phyloP scores from a whole-genome alignment of 805 yeast species.

The Torulaspora gathmanii region DNA sequence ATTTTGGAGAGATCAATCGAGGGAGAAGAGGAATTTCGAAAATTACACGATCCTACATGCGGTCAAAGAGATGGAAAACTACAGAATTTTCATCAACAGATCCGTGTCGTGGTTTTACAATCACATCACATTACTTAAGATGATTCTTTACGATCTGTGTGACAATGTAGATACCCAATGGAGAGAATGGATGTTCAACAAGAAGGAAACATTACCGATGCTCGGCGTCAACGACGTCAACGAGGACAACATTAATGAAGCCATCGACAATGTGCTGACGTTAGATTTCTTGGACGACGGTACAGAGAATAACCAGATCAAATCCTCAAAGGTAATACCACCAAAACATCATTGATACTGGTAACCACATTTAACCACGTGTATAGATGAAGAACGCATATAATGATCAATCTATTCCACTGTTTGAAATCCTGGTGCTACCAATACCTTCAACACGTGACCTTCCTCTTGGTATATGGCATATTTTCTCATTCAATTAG shows the following conservation, averaged over 20 bases:
- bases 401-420: slow-evolving; percentile 1
- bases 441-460: slow-evolving; percentile 2
- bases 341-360: slow-evolving; percentile 1
- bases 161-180: slow-evolving; percentile 34
- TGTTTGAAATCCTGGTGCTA: not conserved
- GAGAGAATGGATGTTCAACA: slow-evolving; percentile 38
- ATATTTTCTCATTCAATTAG: not conserved
- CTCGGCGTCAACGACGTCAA: slow-evolving; percentile 23
- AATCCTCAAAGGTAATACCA: slow-evolving; percentile 24
- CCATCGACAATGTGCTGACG: slow-evolving; percentile 27
- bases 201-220: slow-evolving; percentile 25
- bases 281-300: slow-evolving; percentile 34
- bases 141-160: slow-evolving; percentile 35
- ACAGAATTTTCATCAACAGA: slow-evolving; percentile 34
- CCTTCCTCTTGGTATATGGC: not conserved
- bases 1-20: slow-evolving; percentile 37
- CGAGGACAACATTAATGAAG: slow-evolving; percentile 28
- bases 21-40: slow-evolving; percentile 30
- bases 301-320: slow-evolving; percentile 26
- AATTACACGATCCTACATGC: slow-evolving; percentile 33
- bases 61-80: slow-evolving; percentile 37
- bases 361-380: not conserved
- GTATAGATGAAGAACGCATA: not conserved
- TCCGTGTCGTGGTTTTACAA: slow-evolving; percentile 39
- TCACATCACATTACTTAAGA: slow-evolving; percentile 35